Base-by-base conservation (phyloP, 83 land plant species). In the Isoetes engelmannii region DNA sequence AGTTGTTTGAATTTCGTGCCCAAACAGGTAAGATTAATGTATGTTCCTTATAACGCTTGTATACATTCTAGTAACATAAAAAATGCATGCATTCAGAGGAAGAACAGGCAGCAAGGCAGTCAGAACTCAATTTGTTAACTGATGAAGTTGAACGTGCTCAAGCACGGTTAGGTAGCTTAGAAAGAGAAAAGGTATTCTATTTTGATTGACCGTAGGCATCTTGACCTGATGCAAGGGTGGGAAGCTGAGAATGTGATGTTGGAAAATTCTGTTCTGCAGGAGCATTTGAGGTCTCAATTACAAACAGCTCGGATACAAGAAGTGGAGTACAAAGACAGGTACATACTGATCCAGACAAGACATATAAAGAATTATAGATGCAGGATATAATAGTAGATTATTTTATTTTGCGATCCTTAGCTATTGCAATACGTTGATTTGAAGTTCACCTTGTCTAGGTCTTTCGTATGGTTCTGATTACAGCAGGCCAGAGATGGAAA, bases 131-230 rank as follows among this genome's bases (percentile, higher is more conserved):
- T 78, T 86, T 93, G 51, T 74, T 93, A 59, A 85, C 89, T 81
- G 98, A 93, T 81, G 98, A 93, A 77, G 98, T 93, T 73, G 98
- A 93, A 56, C 72, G 96, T 50, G 96, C 98, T 56, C 96, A 93
- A 69, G 71, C 78, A 46, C 86, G 92, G 9, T 83, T 93, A 21
- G 61, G 81, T 68, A 93, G 98, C 70, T 85, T 93, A 55, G 96
- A 93, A 64, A 84, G 98, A 68, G 98, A 93, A 79, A 93, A 93
- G 98, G 98, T 87, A 43, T 5, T 41, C 41, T 7, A 6, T 4
- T 15, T 51, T 3, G 12, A 51, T 10, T 51, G 12, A 3, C 54
- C 15, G 54, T 15, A n/a, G 12, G 12, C 15, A 12, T 51, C 15
- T 51, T 51, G n/a, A 12, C 54, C 54, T 51, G 15, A 1, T 15